These are phyloP conservation scores for Aureobasidium leucospermi DNA, from an alignment of 2,329 filamentous ascomycete species.

Conservation along the genomic window DNA sequence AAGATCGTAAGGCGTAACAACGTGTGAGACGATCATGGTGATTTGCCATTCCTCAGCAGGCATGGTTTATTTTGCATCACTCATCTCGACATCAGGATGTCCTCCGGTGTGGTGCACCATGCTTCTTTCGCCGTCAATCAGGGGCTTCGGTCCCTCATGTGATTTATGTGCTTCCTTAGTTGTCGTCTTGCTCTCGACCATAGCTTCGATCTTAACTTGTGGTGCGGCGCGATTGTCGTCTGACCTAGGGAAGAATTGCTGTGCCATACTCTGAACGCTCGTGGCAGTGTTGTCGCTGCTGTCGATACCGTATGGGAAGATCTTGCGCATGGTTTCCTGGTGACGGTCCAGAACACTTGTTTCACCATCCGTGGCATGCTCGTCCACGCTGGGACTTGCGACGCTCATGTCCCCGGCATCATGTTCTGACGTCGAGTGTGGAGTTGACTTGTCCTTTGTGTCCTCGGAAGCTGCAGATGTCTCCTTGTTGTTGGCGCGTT, in stretches of 20 bases:
- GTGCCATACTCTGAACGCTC: slow-evolving; percentile 15
- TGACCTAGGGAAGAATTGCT: slow-evolving; percentile 19
- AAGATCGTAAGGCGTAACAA: neutral
- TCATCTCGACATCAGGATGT: slow-evolving; percentile 11
- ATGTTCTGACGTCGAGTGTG: slow-evolving; percentile 5
- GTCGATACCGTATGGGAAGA: slow-evolving; percentile 23
- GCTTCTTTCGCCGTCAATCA: slow-evolving; percentile 7
- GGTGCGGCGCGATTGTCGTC: neutral
- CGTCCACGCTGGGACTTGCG: slow-evolving; percentile 16
- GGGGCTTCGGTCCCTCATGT: neutral
- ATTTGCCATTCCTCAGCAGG: neutral
- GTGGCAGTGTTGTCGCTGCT: neutral
- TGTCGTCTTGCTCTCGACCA: neutral
- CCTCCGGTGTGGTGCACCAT: slow-evolving; percentile 3
- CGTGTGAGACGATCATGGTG: neutral
- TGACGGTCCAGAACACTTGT: slow-evolving; percentile 20
- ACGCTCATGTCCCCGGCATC: slow-evolving; percentile 1
- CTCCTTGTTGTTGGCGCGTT: slow-evolving; percentile 25
- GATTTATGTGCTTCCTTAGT: neutral
- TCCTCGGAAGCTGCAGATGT: slow-evolving; percentile 16
- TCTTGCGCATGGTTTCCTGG: slow-evolving; percentile 25
- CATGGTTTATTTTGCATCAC: neutral
- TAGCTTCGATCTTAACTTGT: slow-evolving; percentile 14
- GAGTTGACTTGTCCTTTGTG: neutral
- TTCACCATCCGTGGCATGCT: slow-evolving; percentile 18